phyloP scores from a whole-genome alignment of 164 flowering plant genomes.

The Vitis labrusca region DNA sequence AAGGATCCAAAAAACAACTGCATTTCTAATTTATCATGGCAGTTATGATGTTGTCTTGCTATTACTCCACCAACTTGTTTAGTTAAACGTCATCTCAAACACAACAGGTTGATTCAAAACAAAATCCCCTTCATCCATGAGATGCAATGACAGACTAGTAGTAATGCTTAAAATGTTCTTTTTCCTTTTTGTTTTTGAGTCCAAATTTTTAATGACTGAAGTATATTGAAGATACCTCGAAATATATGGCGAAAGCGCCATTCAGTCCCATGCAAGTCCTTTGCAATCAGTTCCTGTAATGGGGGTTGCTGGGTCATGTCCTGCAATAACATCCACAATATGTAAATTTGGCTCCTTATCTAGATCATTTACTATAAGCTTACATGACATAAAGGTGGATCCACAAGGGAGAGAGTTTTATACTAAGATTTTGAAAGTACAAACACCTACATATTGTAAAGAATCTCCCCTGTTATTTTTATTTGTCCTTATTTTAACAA shows the following conservation, averaged over 20 bases:
- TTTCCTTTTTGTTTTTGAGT: background rate
- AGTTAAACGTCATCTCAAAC: too few species aligned
- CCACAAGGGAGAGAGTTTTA: background rate
- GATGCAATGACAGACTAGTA: too few species aligned
- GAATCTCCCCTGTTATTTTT: background rate
- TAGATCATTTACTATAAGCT: background rate
- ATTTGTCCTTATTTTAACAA: background rate
- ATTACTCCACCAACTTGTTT: too few species aligned
- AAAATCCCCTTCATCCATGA: too few species aligned
- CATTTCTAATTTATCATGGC: too few species aligned
- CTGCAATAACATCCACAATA: slow-evolving; percentile 28
- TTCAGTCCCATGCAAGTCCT: slow-evolving; percentile 58
- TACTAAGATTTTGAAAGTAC: background rate
- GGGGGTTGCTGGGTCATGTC: slow-evolving; percentile 55
- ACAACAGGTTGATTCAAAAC: too few species aligned
- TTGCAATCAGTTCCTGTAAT: slow-evolving; percentile 54
- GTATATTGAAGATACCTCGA: slow-evolving; percentile 41
- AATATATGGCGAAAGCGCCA: slow-evolving; percentile 67
- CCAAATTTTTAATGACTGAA: background rate
- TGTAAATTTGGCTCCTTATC: background rate
- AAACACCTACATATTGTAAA: background rate
- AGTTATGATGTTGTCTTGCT: too few species aligned
- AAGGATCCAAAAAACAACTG: too few species aligned
- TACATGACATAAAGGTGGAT: background rate
- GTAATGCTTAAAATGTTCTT: too few species aligned